Evolutionary conservation across 345 rosid species (phyloP), one percentile per base, ranked within the genome.

Genomic region (Arabis alpina): DNA sequence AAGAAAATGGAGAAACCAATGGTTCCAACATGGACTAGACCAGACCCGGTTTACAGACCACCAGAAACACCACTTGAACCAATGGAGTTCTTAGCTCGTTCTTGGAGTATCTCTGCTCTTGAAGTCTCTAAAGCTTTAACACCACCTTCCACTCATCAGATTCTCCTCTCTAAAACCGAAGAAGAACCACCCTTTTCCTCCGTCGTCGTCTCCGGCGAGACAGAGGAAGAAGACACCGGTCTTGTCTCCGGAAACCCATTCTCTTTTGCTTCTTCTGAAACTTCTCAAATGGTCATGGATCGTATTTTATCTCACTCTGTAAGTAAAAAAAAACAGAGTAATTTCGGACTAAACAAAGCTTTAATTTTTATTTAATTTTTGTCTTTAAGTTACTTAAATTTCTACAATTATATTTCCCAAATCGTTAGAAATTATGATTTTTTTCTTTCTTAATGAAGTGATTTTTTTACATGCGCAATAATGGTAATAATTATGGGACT

Each of bases 281-380:
- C 99, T 39, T 95, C 97, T 24, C 99, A 85, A 82, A 89, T 95
- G 98, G 88, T 95, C 66, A 82, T 95, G 91, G 99, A 95, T 13
- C 86, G 99, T 39, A 95, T 95, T 83, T 79, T 95, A 92, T 91
- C 97, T 41, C 99, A 95, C 80, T 90, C 99, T 86, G 99, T 95
- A 72, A 88, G 97, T 76, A n/a, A n/a, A n/a, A n/a, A 61, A 28
- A 64, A 76, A 63, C 75, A 76, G 66, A 73, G 54, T 64, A 78
- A 11, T 68, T 67, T 3, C 54, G 34, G 81, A 78, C 74, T 68
- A 73, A 73, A 40, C 70, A 5, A 54, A 62, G 60, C 32, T 37
- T 49, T 37, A 19, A 4, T 54, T 14, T 51, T 23, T 28, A 11
- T 5, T 43, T 7, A 19, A 19, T 28, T 43, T 15, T 52, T 5